Base-by-base conservation (phyloP, 352 stramenopile genomes). In the Pythium rhizo-oryzae region DNA sequence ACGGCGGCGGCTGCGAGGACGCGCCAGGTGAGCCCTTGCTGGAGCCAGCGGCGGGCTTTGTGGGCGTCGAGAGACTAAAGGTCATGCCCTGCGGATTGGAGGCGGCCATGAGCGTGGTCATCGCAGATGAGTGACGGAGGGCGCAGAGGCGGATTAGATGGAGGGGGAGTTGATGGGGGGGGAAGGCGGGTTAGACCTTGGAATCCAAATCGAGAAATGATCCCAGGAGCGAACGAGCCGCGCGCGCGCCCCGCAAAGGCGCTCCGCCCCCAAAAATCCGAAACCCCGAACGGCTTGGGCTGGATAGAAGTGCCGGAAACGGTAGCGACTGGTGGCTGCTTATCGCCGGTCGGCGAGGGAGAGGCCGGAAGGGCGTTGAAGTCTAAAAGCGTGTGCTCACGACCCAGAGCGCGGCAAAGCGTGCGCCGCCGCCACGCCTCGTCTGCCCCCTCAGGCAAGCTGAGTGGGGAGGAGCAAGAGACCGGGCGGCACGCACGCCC, bases 151-250 rank as follows among this genome's bases (percentile, higher is more conserved):
- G 28, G 33, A 50, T n/a, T 3, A 43, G 37, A n/a, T n/a, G n/a
- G n/a, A n/a, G n/a, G 41, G 41, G 15, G 13, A n/a, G 41, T n/a
- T 41, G 15, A 2, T n/a, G 41, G 18, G 41, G n/a, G 18, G 51
- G 51, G 47, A 54, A 33, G 39, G 43, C 24, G 53, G 53, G 53
- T 58, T 63, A 57, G 63, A 59, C 54, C 63, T 52, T 44, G 39
- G 46, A 23, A 44, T 54, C 57, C 65, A 71, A 71, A 71, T 66
- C 62, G 56, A 62, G 65, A 71, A 71, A 66, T 71, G 65, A 62
- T 54, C 37, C 35, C 39, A 30, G 24, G 11, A 44, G 55, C n/a
- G 16, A 62, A 49, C 35, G 15, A 35, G 49, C 21, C 23, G 18
- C 35, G 37, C 24, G 15, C n/a, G 37, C 55, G 54, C 21, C 16